Evolutionary conservation across 768 basidiomycete species (phyloP).

Genomic region (Panaeolus papilionaceus): DNA sequence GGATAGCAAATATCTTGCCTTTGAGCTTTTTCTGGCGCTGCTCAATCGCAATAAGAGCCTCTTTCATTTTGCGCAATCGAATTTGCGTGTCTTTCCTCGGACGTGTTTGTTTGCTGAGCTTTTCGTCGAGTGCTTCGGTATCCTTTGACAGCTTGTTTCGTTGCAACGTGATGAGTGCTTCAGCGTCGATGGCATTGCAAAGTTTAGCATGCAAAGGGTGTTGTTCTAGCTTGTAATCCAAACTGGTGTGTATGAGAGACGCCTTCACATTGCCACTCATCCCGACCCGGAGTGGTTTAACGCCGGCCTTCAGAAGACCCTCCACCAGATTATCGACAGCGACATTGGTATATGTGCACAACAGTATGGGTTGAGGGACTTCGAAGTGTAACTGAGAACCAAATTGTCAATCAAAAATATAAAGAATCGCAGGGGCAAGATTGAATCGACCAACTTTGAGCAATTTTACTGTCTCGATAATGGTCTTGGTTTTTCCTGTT

Average conservation of each 20-base stretch:
- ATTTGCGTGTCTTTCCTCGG: constrained; percentile 25
- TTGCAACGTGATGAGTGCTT: constrained; percentile 30
- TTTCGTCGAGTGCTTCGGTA: constrained; percentile 25
- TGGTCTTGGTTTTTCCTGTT: constrained; percentile 93
- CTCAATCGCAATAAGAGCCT: constrained; percentile 34
- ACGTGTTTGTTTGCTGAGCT: constrained; percentile 21
- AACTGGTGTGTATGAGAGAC: constrained; percentile 60
- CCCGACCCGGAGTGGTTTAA: constrained; percentile 83
- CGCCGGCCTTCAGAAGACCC: constrained; percentile 62
- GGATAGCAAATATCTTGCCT: constrained; percentile 56
- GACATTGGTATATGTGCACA: constrained; percentile 94
- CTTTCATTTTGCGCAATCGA: constrained; percentile 40
- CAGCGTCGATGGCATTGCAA: constrained; percentile 46
- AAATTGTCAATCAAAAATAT: constrained; percentile 4
- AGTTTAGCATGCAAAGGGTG: constrained; percentile 63
- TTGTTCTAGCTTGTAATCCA: constrained; percentile 65
- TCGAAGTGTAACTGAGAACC: constrained; percentile 69
- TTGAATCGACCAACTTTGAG: constrained; percentile 60
- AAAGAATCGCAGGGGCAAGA: background rate
- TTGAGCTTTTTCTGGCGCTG: constrained; percentile 36
- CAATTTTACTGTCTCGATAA: constrained; percentile 82
- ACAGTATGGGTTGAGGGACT: constrained; percentile 82
- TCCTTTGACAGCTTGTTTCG: constrained; percentile 28
- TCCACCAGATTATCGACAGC: constrained; percentile 92
- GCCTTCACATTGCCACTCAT: constrained; percentile 63